phyloP scores from a whole-genome alignment of 495 filamentous ascomycete species.

The Neurospora sp. region DNA sequence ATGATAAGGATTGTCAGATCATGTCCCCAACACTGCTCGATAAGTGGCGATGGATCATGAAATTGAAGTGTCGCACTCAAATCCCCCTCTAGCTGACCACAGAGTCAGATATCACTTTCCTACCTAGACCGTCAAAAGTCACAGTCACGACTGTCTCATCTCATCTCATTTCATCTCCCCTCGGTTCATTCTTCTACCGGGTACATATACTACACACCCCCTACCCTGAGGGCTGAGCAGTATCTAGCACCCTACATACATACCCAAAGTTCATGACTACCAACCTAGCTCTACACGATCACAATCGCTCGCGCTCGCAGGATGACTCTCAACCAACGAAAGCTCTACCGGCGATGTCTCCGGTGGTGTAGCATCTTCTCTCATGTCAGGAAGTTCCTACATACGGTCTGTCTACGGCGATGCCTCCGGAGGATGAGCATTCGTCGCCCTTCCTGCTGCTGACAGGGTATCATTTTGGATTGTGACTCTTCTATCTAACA shows the following conservation, averaged over 20 bases:
- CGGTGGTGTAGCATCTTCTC: neutral
- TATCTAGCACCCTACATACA: neutral
- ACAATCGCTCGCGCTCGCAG: neutral
- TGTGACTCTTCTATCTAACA: no score
- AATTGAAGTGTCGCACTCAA: neutral
- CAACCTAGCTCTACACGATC: neutral
- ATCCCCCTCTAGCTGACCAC: neutral
- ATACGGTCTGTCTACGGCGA: neutral
- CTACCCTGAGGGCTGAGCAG: neutral
- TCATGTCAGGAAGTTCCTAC: neutral
- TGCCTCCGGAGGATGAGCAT: neutral
- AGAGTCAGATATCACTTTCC: neutral
- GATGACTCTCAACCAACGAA: neutral
- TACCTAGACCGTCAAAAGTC: neutral
- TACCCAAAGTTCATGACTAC: neutral
- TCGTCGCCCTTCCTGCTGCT: neutral
- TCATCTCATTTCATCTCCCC: neutral
- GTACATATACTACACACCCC: neutral
- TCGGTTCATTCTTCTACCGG: neutral
- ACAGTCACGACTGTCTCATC: neutral
- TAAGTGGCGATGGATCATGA: neutral
- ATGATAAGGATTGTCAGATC: neutral
- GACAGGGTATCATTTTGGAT: no score
- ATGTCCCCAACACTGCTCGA: neutral
- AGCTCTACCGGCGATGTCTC: neutral